phyloP scores from a whole-genome alignment of 1,139 yeast species.

The Blastobotrys raffinosifermentans region DNA sequence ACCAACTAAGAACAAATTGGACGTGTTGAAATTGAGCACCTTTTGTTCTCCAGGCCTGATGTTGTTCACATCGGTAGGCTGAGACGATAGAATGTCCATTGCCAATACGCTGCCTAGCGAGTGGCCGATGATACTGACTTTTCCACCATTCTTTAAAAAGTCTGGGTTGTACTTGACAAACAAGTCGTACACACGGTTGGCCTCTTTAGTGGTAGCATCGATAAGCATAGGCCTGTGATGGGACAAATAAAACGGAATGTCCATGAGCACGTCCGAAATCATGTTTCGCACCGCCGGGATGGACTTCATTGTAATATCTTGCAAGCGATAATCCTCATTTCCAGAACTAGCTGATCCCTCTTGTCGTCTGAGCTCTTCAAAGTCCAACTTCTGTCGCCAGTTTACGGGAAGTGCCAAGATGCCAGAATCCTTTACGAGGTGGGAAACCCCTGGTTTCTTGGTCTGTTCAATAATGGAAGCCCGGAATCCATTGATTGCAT shows the following conservation, averaged over 20 bases:
- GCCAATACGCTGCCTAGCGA: slow-evolving; percentile 85
- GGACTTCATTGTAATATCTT: slow-evolving; percentile 75
- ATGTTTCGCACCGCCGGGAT: slow-evolving; percentile 70
- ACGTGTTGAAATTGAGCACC: slow-evolving; percentile 49
- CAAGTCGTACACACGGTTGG: slow-evolving; percentile 60
- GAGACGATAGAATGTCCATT: slow-evolving; percentile 65
- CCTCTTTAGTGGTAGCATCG: slow-evolving; percentile 58
- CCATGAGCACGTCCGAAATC: slow-evolving; percentile 81
- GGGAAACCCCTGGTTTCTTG: slow-evolving; percentile 25
- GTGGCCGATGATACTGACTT: slow-evolving; percentile 81
- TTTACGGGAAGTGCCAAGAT: slow-evolving; percentile 37
- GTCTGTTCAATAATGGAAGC: slow-evolving; percentile 31
- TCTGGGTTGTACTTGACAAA: slow-evolving; percentile 63
- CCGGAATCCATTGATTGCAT: slow-evolving; percentile 70
- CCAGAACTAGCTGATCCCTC: slow-evolving; percentile 16
- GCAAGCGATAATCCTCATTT: slow-evolving; percentile 47
- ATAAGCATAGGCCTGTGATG: slow-evolving; percentile 58
- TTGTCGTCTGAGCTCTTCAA: slow-evolving; percentile 26
- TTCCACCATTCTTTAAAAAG: slow-evolving; percentile 51
- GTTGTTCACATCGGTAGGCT: slow-evolving; percentile 37
- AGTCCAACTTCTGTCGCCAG: slow-evolving; percentile 36
- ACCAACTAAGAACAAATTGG: slow-evolving; percentile 74
- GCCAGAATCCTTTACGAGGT: slow-evolving; percentile 20
- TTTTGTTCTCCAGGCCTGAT: slow-evolving; percentile 4
- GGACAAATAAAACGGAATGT: slow-evolving; percentile 81